phyloP scores from a whole-genome alignment of 2,329 filamentous ascomycete genomes.

The Emydomyces testavorans region DNA sequence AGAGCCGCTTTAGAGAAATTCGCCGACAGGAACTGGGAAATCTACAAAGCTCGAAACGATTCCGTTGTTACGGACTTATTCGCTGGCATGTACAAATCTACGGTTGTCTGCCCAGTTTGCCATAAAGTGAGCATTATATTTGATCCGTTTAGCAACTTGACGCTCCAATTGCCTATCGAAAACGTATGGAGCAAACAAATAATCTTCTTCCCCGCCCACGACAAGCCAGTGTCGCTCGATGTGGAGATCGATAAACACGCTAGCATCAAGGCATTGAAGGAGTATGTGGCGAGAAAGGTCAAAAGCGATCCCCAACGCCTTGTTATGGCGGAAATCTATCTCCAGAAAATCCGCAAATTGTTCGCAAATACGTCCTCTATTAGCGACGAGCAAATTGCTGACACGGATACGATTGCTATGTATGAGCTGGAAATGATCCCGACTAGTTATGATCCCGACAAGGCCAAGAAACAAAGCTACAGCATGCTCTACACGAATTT shows the following conservation, averaged over 20 bases:
- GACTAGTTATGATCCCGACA: constrained; percentile 58
- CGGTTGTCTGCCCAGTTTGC: constrained; percentile 80
- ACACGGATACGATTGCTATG: constrained; percentile 53
- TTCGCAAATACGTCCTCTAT: constrained; percentile 60
- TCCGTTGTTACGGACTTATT: constrained; percentile 93
- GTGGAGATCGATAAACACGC: constrained; percentile 65
- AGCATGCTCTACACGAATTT: constrained; percentile 22
- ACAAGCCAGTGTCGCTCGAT: constrained; percentile 57
- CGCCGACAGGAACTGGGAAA: constrained; percentile 79
- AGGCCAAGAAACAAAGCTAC: constrained; percentile 35
- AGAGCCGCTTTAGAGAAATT: constrained; percentile 68
- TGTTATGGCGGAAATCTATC: constrained; percentile 75
- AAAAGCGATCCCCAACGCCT: constrained; percentile 45
- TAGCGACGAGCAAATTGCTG: constrained; percentile 56
- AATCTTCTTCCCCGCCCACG: constrained; percentile 65
- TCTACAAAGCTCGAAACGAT: constrained; percentile 84
- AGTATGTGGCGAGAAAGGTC: constrained; percentile 46
- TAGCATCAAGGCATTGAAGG: constrained; percentile 43
- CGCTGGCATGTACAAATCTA: constrained; percentile 97
- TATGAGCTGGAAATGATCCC: constrained; percentile 69
- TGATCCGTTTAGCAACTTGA: constrained; percentile 91
- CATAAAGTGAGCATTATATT: constrained; percentile 97
- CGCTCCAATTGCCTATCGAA: constrained; percentile 77
- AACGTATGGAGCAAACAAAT: constrained; percentile 66
- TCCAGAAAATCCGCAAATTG: constrained; percentile 72